Evolutionary conservation across 2,329 filamentous ascomycete genomes (phyloP).

Genomic region (Epichloe gansuensis): DNA sequence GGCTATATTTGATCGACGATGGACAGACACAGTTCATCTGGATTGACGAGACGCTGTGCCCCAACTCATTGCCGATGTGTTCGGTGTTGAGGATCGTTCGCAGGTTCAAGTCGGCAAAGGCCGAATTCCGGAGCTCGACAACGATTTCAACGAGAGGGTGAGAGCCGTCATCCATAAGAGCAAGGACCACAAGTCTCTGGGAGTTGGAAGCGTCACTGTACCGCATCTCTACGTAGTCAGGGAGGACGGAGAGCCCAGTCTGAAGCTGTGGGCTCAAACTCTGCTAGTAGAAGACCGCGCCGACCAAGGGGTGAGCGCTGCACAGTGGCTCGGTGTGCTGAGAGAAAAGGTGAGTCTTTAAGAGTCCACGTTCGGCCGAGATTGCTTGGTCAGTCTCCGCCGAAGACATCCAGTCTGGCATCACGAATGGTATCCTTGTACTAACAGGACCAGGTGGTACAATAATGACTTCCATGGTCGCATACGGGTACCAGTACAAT

Average conservation of each 20-base stretch:
- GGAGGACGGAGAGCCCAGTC: conserved; percentile 88
- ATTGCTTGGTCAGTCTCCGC: not conserved
- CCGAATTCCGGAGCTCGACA: conserved; percentile 74
- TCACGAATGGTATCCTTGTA: not conserved
- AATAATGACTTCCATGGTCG: not conserved
- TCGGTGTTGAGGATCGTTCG: conserved; percentile 71
- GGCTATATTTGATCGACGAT: conserved; percentile 92
- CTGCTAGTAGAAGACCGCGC: conserved; percentile 88
- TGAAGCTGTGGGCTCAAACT: conserved; percentile 95
- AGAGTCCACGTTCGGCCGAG: not conserved
- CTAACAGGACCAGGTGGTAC: conserved; percentile 1
- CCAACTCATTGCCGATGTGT: conserved; percentile 79
- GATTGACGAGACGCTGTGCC: conserved; percentile 86
- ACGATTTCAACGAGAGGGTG: conserved; percentile 92
- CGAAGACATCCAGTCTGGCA: not conserved
- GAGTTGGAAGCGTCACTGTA: conserved; percentile 84
- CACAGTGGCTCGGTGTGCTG: conserved; percentile 84
- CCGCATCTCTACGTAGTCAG: conserved; percentile 88
- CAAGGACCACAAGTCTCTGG: conserved; percentile 71
- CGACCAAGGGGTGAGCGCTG: conserved; percentile 84
- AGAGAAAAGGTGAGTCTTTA: conserved; percentile 69
- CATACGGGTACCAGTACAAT: not conserved
- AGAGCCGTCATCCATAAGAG: conserved; percentile 87
- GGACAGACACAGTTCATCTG: conserved; percentile 96
- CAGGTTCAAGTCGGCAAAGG: conserved; percentile 88